Conservation (phyloP, 306 rosid species). For the Cicer chorassanicum region DNA sequence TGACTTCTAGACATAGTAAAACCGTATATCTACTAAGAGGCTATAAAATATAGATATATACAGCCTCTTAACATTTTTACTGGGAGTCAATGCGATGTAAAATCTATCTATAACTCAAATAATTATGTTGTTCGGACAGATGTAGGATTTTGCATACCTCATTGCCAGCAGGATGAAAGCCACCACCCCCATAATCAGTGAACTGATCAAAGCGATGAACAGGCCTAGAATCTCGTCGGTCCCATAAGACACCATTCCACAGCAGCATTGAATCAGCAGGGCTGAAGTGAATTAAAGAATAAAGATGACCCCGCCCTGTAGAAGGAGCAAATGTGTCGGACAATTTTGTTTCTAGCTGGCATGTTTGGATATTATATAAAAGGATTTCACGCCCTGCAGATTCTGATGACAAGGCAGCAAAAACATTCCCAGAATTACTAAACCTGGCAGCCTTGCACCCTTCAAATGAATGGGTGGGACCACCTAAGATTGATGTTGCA, state of each 20-base stretch:
- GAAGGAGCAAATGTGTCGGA: slow-evolving; percentile 65
- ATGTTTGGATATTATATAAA: slow-evolving; percentile 73
- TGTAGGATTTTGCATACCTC: slow-evolving; percentile 65
- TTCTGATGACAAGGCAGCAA: slow-evolving; percentile 84
- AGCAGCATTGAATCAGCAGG: slow-evolving; percentile 90
- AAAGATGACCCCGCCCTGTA: slow-evolving; percentile 80
- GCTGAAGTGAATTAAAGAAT: slow-evolving; percentile 80
- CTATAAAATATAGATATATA: neutral
- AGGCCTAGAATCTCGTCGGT: slow-evolving; percentile 71
- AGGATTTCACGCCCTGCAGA: slow-evolving; percentile 76
- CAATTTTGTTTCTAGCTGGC: slow-evolving; percentile 66
- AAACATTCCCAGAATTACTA: slow-evolving; percentile 76
- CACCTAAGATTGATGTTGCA: slow-evolving; percentile 69
- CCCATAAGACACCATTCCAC: slow-evolving; percentile 98
- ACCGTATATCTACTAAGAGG: neutral
- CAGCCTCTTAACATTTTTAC: neutral
- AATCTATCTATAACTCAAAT: slow-evolving; percentile 7
- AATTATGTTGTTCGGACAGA: slow-evolving; percentile 1
- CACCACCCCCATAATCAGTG: slow-evolving; percentile 98
- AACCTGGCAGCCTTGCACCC: slow-evolving; percentile 96
- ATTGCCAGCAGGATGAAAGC: slow-evolving; percentile 98
- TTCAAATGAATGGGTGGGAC: slow-evolving; percentile 86
- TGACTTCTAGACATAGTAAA: slow-evolving; percentile 2
- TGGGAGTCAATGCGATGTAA: neutral
- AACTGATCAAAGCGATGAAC: slow-evolving; percentile 97